A percentile compares a stretch with the other conserved stretches of the same genome.
Conservation (phyloP, 805 yeast genomes). For the Priceomyces medius region DNA sequence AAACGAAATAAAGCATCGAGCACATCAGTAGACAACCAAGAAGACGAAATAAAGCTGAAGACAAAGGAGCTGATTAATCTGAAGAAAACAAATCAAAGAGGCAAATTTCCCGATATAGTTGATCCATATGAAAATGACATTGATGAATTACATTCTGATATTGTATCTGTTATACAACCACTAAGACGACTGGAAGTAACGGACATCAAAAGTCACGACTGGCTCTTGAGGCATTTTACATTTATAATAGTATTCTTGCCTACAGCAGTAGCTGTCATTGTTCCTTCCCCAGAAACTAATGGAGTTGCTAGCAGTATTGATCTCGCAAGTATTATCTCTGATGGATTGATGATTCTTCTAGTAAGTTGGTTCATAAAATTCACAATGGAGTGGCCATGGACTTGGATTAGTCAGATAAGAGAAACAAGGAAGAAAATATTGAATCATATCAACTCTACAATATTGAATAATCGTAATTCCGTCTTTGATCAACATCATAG, state of each 20-base stretch:
- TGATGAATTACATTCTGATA: constrained; percentile 8
- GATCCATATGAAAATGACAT: constrained; percentile 7
- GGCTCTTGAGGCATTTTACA: constrained; percentile 18
- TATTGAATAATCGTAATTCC: constrained; percentile 7
- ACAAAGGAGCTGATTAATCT: neutral
- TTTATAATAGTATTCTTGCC: constrained; percentile 23
- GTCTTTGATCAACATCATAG: neutral
- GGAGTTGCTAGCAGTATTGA: constrained; percentile 12
- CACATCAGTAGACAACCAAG: neutral
- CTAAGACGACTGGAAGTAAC: constrained; percentile 1
- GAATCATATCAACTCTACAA: constrained; percentile 13
- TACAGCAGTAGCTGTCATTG: constrained; percentile 22
- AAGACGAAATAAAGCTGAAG: neutral
- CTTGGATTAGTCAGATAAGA: constrained; percentile 32
- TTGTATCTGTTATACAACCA: constrained; percentile 9
- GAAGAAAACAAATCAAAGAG: neutral
- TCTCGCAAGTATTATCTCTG: constrained; percentile 28
- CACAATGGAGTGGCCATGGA: constrained; percentile 43
- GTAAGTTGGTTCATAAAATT: constrained; percentile 34
- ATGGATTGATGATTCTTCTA: constrained; percentile 28
- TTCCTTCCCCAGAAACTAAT: constrained; percentile 18
- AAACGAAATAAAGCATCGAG: neutral
- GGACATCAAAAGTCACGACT: constrained; percentile 13
- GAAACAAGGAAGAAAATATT: constrained; percentile 14
- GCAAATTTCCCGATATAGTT: neutral